A percentile compares a stretch with the other conserved stretches of the same genome.
phyloP scores from a whole-genome alignment of 1,284 basidiomycete genomes.

The Irpex lacteus region DNA sequence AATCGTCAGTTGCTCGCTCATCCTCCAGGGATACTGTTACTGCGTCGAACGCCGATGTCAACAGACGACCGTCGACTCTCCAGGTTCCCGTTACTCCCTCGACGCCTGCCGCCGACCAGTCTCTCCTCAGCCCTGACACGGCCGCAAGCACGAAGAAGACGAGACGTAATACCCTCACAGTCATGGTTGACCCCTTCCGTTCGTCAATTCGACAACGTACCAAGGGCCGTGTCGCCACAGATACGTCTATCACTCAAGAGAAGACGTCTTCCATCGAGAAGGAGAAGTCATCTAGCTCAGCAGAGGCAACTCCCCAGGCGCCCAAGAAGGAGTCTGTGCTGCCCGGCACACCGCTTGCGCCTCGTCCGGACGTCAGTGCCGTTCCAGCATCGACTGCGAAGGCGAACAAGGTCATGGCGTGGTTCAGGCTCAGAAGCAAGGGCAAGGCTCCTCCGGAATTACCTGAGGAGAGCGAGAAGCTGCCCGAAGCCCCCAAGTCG shows the following conservation, averaged over 20 bases:
- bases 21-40: conserved; percentile 26
- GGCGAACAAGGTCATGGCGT: conserved; percentile 77
- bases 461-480: conserved; percentile 31
- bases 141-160: conserved; percentile 48
- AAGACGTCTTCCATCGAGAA: conserved; percentile 29
- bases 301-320: conserved; percentile 13
- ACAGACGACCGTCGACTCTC: conserved; percentile 34
- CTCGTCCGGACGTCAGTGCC: conserved; percentile 24
- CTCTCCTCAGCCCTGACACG: conserved; percentile 34
- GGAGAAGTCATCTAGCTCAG: conserved; percentile 7
- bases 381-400: conserved; percentile 71
- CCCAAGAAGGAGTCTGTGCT: conserved; percentile 20
- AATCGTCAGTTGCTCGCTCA: conserved; percentile 27
- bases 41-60: conserved; percentile 17
- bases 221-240: conserved; percentile 32
- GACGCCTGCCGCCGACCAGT: conserved; percentile 22
- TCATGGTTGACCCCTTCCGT: conserved; percentile 78
- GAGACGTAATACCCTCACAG: conserved; percentile 76
- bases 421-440: conserved; percentile 74
- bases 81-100: conserved; percentile 26
- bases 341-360: conserved; percentile 25
- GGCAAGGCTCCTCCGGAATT: conserved; percentile 33
- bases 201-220: conserved; percentile 52
- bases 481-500: conserved; percentile 2
- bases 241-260: conserved; percentile 36